Evolutionary conservation across 331 rosid species (phyloP).

Genomic region (Malus hybrid): DNA sequence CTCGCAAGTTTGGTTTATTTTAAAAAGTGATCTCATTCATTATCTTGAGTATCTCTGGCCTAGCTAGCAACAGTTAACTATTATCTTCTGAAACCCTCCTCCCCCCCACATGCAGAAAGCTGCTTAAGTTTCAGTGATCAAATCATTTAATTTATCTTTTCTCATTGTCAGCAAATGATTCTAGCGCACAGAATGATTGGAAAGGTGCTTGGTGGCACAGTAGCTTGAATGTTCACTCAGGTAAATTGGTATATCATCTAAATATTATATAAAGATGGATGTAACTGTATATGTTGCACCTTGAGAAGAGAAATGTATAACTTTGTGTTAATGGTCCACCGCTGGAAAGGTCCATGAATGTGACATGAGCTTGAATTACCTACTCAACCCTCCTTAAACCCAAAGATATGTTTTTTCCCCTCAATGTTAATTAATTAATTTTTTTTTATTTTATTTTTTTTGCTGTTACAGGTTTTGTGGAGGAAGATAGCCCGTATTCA

Average conservation of each 20-base stretch:
- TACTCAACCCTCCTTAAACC: background rate
- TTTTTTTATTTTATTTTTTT: background rate
- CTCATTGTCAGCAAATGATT: slow-evolving; percentile 60
- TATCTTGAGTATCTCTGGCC: background rate
- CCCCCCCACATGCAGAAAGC: background rate
- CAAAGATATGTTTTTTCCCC: background rate
- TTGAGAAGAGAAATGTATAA: background rate
- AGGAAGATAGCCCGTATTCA: slow-evolving; percentile 76
- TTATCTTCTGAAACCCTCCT: background rate
- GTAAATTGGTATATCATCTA: slow-evolving; percentile 26
- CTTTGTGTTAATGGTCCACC: background rate
- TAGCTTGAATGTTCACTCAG: slow-evolving; percentile 70
- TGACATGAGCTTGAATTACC: background rate
- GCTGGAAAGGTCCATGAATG: background rate
- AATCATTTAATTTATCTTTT: slow-evolving; percentile 13
- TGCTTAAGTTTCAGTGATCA: background rate
- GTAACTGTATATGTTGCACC: background rate
- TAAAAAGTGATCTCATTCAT: background rate
- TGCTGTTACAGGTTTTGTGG: slow-evolving; percentile 59
- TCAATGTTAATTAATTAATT: background rate
- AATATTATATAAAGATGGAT: background rate
- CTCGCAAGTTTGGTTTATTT: background rate
- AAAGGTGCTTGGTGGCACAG: slow-evolving; percentile 99
- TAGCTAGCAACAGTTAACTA: background rate
- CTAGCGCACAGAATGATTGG: slow-evolving; percentile 90